Evolutionary conservation across 2,329 filamentous ascomycete genomes (phyloP).

Genomic region (Fusarium bactridioides): DNA sequence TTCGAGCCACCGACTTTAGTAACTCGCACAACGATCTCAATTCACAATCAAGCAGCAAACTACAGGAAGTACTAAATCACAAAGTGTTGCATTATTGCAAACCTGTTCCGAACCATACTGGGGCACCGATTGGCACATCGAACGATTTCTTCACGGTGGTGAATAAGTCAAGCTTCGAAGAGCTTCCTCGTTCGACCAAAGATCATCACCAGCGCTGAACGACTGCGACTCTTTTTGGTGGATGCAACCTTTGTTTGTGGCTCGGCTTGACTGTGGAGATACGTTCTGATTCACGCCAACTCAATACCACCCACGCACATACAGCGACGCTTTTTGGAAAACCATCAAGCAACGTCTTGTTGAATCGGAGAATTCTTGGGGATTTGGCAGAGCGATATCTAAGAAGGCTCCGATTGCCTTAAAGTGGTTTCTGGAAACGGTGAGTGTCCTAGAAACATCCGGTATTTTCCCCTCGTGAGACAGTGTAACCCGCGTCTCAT

Average conservation of each 20-base stretch:
- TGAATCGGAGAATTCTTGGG: neutral
- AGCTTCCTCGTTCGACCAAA: neutral
- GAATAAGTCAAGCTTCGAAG: neutral
- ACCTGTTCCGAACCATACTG: neutral
- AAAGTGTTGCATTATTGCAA: neutral
- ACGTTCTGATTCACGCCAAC: neutral
- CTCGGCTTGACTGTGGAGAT: conserved; percentile 16
- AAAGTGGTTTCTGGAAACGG: conserved; percentile 6
- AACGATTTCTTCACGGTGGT: neutral
- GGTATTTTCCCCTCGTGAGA: conserved; percentile 11
- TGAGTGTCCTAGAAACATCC: conserved; percentile 24
- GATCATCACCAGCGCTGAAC: neutral
- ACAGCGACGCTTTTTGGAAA: neutral
- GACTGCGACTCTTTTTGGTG: neutral
- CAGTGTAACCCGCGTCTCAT: conserved; percentile 11
- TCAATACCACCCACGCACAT: neutral
- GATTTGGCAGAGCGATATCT: neutral
- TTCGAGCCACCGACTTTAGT: neutral
- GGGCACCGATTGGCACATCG: neutral
- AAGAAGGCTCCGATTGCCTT: neutral
- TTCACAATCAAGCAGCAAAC: neutral
- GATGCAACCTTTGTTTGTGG: neutral
- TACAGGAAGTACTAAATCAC: neutral
- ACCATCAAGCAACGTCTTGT: neutral
- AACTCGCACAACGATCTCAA: neutral